Conservation (phyloP, 345 rosid species). For the Eucalyptus erythrocorys region DNA sequence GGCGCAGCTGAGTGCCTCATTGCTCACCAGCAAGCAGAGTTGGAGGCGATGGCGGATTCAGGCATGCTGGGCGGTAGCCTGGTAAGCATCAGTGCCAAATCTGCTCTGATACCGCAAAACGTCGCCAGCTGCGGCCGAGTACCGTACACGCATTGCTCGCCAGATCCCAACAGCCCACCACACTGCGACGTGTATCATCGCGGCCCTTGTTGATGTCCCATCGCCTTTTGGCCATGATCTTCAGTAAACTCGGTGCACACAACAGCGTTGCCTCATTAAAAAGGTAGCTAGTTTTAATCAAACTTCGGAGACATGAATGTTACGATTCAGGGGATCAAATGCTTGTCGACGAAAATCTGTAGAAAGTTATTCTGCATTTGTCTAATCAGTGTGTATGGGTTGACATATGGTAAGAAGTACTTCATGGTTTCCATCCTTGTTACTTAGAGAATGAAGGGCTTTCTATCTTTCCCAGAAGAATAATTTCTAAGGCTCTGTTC, state of each 20-base stretch:
- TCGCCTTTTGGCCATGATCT: neutral
- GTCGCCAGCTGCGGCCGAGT: neutral
- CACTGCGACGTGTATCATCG: neutral
- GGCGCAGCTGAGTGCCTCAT: neutral
- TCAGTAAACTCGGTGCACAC: neutral
- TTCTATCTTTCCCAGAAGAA: neutral
- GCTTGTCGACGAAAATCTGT: neutral
- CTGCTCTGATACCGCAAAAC: neutral
- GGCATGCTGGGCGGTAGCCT: neutral
- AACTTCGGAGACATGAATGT: neutral
- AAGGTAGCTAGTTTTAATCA: neutral
- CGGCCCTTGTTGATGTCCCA: neutral
- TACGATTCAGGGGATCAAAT: neutral
- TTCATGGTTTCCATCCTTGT: neutral
- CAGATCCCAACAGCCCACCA: neutral
- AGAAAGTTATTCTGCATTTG: neutral
- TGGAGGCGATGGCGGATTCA: neutral
- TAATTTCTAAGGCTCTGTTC: no score
- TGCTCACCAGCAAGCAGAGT: neutral
- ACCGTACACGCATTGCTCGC: neutral
- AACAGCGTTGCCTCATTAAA: neutral
- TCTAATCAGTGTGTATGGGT: neutral
- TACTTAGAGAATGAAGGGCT: neutral
- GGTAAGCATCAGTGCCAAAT: neutral
- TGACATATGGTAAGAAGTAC: neutral